Evolutionary conservation across 257 asterid genomes (phyloP).

Genomic region (Plantago elongata): DNA sequence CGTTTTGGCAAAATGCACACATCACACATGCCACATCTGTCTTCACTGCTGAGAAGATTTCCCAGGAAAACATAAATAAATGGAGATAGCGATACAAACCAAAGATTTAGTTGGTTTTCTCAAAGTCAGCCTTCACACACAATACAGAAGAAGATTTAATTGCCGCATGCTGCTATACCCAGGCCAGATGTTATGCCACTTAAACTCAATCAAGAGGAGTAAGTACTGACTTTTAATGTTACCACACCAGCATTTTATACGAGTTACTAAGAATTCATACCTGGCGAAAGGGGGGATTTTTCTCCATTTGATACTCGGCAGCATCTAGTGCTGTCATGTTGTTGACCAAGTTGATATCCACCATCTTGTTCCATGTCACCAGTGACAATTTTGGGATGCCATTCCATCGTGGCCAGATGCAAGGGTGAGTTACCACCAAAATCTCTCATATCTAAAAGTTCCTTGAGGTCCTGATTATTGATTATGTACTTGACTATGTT

Average conservation of each 20-base stretch:
- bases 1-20: too few relatives aligned
- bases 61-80: too few relatives aligned
- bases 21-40: too few relatives aligned
- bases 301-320: slow-evolving; percentile 14
- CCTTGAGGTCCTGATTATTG: slow-evolving; percentile 17
- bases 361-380: slow-evolving; percentile 27
- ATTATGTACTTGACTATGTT: slow-evolving; percentile 23
- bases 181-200: neutral
- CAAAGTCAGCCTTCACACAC: too few relatives aligned
- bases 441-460: slow-evolving; percentile 29
- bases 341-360: slow-evolving; percentile 19
- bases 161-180: neutral
- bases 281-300: slow-evolving; percentile 12
- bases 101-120: too few relatives aligned
- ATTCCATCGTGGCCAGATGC: slow-evolving; percentile 24
- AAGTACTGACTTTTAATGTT: neutral
- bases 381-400: slow-evolving; percentile 23
- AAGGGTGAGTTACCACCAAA: slow-evolving; percentile 27
- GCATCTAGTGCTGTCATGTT: slow-evolving; percentile 32
- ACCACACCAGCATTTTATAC: neutral
- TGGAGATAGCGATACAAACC: too few relatives aligned
- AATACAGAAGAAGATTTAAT: neutral
- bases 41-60: too few relatives aligned
- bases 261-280: slow-evolving; percentile 12
- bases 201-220: neutral